A percentile compares a stretch with the other conserved stretches of the same genome.
These are phyloP conservation scores for Plasmodium gaboni DNA, from an alignment of 169 alveolate species.

Conservation along the genomic window DNA sequence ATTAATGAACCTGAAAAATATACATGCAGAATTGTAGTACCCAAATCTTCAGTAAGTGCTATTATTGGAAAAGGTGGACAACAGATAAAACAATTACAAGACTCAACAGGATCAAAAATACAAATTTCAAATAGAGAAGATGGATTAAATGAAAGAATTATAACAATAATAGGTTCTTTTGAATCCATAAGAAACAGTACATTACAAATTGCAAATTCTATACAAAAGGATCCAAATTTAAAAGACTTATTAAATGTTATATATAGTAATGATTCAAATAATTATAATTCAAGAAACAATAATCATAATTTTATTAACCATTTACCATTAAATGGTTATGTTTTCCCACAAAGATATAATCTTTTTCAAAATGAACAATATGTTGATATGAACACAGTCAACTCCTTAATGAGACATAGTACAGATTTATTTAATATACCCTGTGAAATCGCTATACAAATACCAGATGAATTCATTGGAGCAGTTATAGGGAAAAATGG, in stretches of 20 bases:
- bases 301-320: conserved; percentile 59
- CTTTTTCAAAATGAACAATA: conserved; percentile 65
- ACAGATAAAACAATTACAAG: conserved; percentile 65
- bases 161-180: conserved; percentile 49
- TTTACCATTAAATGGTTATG: conserved; percentile 54
- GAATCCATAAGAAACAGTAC: conserved; percentile 71
- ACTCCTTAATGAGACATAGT: conserved; percentile 65
- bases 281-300: conserved; percentile 5
- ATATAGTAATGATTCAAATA: conserved; percentile 38
- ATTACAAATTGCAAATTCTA: conserved; percentile 28
- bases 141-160: conserved; percentile 70
- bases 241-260: conserved; percentile 70
- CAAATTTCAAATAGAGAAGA: conserved; percentile 66
- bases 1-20: conserved; percentile 25
- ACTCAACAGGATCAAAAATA: conserved; percentile 53
- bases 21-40: conserved; percentile 73
- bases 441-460: conserved; percentile 74
- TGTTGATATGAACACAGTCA: conserved; percentile 51
- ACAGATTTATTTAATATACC: conserved; percentile 72
- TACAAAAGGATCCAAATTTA: conserved; percentile 72
- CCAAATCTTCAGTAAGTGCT: conserved; percentile 77
- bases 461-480: conserved; percentile 74
- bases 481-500: conserved; percentile 74
- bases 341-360: conserved; percentile 58
- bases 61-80: conserved; percentile 78